Percentiles rank a stretch among this genome's conserved stretches.
Conservation (phyloP, 1,139 yeast species). For the Wickerhamomyces sp. region DNA sequence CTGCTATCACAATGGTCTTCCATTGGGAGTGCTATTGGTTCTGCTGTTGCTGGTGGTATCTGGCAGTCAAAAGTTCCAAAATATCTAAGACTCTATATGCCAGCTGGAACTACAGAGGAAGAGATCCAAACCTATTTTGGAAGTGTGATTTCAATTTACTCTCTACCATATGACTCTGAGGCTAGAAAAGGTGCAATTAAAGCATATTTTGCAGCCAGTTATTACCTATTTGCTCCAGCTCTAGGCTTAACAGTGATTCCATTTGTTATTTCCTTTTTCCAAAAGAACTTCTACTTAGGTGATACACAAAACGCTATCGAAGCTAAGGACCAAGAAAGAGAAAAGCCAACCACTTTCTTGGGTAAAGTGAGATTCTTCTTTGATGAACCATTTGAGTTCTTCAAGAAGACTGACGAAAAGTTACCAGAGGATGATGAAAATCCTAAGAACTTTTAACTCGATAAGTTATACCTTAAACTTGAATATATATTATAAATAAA, state of each 20-base stretch:
- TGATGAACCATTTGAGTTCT: not conserved
- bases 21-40: constrained; percentile 43
- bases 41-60: constrained; percentile 43
- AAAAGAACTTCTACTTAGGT: constrained; percentile 32
- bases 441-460: too few species aligned
- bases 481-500: too few species aligned
- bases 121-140: constrained; percentile 20
- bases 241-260: constrained; percentile 27
- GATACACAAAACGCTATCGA: constrained; percentile 32
- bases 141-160: constrained; percentile 19
- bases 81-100: constrained; percentile 26
- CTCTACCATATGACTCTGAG: constrained; percentile 23
- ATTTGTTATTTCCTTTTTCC: constrained; percentile 28
- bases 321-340: constrained; percentile 5
- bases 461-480: too few species aligned
- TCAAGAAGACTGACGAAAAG: not conserved
- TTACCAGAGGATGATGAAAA: not conserved
- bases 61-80: constrained; percentile 41
- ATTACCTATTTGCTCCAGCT: constrained; percentile 26
- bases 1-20: constrained; percentile 37
- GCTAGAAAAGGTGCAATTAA: constrained; percentile 29
- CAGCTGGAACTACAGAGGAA: constrained; percentile 20
- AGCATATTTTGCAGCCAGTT: constrained; percentile 28
- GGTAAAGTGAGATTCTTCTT: not conserved
- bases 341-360: not conserved